These are phyloP conservation scores for Cnidoscolus chayamansa DNA, from an alignment of 441 rosid genomes.

Conservation along the genomic window DNA sequence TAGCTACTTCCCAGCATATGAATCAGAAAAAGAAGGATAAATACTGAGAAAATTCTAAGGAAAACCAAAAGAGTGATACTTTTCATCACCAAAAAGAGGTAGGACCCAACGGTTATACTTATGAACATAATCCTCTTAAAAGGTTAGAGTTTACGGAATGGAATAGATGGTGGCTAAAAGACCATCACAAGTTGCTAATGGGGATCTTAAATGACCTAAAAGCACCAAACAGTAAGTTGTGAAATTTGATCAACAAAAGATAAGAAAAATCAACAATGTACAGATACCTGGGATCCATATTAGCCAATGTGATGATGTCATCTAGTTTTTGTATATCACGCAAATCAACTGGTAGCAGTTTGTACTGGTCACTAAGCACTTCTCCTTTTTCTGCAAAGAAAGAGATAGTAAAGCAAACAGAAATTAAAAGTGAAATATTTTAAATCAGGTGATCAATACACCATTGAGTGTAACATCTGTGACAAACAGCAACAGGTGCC, in stretches of 20 bases:
- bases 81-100: background rate
- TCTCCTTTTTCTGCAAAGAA: constrained; percentile 71
- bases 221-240: constrained; percentile 8
- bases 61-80: background rate
- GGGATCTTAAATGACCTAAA: background rate
- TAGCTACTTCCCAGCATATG: constrained; percentile 6
- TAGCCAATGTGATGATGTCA: constrained; percentile 62
- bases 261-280: constrained; percentile 10
- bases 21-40: background rate
- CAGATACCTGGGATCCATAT: constrained; percentile 79
- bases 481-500: constrained; percentile 5
- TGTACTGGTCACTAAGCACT: constrained; percentile 83
- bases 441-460: background rate
- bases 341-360: constrained; percentile 84
- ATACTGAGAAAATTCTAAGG: background rate
- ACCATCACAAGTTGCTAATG: background rate
- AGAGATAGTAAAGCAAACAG: constrained; percentile 19
- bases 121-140: constrained; percentile 9
- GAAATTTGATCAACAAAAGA: constrained; percentile 11
- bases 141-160: constrained; percentile 3
- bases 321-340: constrained; percentile 66
- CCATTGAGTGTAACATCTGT: background rate
- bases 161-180: constrained; percentile 2
- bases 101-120: constrained; percentile 1
- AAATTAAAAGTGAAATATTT: constrained; percentile 7